These are phyloP conservation scores for Boletus sp. DNA, from an alignment of 768 basidiomycete genomes.

Conservation along the genomic window DNA sequence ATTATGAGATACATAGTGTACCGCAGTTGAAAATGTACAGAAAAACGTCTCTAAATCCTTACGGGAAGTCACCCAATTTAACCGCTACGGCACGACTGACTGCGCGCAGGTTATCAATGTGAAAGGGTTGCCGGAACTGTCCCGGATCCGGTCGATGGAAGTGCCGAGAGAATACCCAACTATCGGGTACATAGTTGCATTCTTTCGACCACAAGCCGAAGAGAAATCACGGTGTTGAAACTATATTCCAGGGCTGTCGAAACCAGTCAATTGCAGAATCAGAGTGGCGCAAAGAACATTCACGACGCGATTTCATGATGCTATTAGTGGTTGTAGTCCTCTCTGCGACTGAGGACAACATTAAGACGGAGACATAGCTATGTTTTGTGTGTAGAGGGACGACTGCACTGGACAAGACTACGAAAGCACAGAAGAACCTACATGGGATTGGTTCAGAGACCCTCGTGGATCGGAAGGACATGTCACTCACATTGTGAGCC, in stretches of 20 bases:
- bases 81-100: conserved; percentile 18
- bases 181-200: background rate
- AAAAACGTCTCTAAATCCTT: no score
- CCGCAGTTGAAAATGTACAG: no score
- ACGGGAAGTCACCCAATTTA: conserved; percentile 23
- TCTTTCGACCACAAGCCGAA: background rate
- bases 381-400: conserved; percentile 11
- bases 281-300: conserved; percentile 9
- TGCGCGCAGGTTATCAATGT: conserved; percentile 12
- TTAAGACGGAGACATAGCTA: conserved; percentile 21
- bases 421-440: conserved; percentile 1
- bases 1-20: no score
- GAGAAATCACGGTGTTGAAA: conserved; percentile 1
- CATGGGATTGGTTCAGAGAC: background rate
- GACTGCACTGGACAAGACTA: conserved; percentile 3
- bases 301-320: conserved; percentile 9
- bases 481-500: conserved; percentile 6
- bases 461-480: background rate
- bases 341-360: conserved; percentile 16
- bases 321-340: conserved; percentile 16
- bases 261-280: conserved; percentile 6
- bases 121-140: conserved; percentile 6
- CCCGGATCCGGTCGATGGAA: background rate
- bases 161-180: no score
- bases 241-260: conserved; percentile 13